phyloP scores from a whole-genome alignment of 1,284 basidiomycete genomes.

The Sporisorium graminicola region DNA sequence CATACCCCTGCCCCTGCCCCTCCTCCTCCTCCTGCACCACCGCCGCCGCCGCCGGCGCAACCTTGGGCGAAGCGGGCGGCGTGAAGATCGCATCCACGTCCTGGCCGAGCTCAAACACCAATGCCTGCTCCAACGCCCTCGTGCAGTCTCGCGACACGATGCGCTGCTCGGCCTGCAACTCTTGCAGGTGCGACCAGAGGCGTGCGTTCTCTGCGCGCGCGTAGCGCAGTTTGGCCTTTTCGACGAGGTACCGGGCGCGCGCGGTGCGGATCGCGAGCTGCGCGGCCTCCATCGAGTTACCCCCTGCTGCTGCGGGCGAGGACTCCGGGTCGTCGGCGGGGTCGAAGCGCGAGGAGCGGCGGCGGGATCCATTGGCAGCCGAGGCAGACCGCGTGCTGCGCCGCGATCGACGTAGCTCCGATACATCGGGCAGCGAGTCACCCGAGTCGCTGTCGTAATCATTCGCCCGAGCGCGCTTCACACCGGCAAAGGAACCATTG shows the following conservation, averaged over 20 bases:
- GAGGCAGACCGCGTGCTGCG: conserved; percentile 22
- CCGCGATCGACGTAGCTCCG: conserved; percentile 14
- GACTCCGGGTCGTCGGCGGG: background rate
- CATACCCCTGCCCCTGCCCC: conserved; percentile 1
- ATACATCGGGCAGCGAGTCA: conserved; percentile 30
- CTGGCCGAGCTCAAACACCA: conserved; percentile 44
- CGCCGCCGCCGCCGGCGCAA: too few species aligned
- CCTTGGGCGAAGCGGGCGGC: conserved; percentile 47
- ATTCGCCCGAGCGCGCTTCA: conserved; percentile 14
- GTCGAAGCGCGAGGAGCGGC: conserved; percentile 35
- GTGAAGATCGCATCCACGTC: conserved; percentile 61
- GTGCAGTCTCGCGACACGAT: conserved; percentile 26
- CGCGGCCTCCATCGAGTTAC: conserved; percentile 27
- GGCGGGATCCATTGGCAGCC: conserved; percentile 13
- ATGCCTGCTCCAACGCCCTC: conserved; percentile 47
- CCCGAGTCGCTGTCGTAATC: conserved; percentile 48
- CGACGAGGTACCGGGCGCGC: conserved; percentile 57
- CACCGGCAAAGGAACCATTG: conserved; percentile 14
- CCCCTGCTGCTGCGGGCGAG: background rate
- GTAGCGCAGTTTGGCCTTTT: conserved; percentile 61
- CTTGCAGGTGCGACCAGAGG: conserved; percentile 30
- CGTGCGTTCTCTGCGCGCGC: conserved; percentile 43
- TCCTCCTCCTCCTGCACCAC: background rate
- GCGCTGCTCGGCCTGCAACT: conserved; percentile 30
- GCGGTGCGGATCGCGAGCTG: conserved; percentile 28